Conservation (phyloP, 805 yeast genomes). For the Lachancea meyersii region DNA sequence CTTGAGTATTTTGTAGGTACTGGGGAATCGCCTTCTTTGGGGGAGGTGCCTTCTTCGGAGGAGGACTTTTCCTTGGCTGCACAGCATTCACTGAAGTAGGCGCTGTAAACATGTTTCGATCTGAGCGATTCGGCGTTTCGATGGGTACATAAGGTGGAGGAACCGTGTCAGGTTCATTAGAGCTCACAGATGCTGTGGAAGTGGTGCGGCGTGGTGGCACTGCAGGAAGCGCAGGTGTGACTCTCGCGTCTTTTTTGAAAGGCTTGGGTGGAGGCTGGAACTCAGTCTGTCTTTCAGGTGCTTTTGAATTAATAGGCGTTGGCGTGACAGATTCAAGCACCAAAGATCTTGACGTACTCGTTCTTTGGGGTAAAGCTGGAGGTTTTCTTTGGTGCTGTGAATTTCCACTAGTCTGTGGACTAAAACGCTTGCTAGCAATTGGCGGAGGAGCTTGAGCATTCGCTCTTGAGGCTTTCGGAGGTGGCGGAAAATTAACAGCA, state of each 20-base stretch:
- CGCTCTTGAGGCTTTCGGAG: constrained; percentile 3
- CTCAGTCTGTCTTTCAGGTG: constrained; percentile 30
- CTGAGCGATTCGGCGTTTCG: no score
- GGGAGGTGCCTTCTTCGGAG: constrained; percentile 3
- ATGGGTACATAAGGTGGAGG: constrained; percentile 4
- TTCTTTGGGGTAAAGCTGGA: not conserved
- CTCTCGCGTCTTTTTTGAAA: constrained; percentile 9
- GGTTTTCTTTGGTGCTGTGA: not conserved
- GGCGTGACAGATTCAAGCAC: not conserved
- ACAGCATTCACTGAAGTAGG: not conserved
- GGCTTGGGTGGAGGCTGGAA: constrained; percentile 39
- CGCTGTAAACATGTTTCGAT: no score
- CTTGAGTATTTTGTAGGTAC: not conserved
- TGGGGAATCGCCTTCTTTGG: constrained; percentile 3
- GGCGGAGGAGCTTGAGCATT: not conserved
- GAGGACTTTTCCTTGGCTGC: not conserved
- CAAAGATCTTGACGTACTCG: not conserved
- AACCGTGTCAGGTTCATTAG: not conserved
- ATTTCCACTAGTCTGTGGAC: not conserved
- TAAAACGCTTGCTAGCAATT: not conserved
- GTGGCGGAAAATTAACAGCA: constrained; percentile 17
- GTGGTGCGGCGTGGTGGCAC: constrained; percentile 2
- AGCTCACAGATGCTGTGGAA: not conserved
- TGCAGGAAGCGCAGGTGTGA: not conserved
- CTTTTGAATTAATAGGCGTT: constrained; percentile 12